Evolutionary conservation across 208 protist species (phyloP).

Genomic region (Trypanosomatidae sp.): DNA sequence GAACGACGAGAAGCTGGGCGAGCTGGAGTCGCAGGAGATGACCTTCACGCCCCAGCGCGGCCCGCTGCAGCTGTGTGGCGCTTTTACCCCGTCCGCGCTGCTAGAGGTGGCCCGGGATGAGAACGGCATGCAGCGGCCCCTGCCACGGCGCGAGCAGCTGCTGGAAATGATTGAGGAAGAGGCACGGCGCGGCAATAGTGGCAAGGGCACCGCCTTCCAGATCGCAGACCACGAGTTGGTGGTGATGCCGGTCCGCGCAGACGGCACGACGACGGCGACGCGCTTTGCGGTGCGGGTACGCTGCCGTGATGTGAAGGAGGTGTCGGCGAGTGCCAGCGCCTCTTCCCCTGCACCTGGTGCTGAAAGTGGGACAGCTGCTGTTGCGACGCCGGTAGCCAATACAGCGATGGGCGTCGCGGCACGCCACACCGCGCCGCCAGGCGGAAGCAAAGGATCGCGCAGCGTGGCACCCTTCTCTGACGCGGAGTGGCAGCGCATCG

Average conservation of each 20-base stretch:
- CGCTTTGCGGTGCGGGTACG: slow-evolving; percentile 59
- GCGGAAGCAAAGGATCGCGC: no score
- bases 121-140: slow-evolving; percentile 10
- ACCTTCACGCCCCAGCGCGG: slow-evolving; percentile 74
- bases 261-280: slow-evolving; percentile 8
- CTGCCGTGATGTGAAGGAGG: slow-evolving; percentile 17
- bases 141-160: slow-evolving; percentile 35
- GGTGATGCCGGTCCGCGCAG: slow-evolving; percentile 51
- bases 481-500: slow-evolving; percentile 43
- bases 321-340: no score
- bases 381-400: no score
- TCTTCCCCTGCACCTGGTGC: no score
- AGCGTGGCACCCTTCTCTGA: slow-evolving; percentile 4
- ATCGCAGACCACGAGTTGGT: slow-evolving; percentile 64
- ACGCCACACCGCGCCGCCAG: no score
- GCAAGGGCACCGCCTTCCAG: neutral
- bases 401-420: no score
- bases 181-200: slow-evolving; percentile 1
- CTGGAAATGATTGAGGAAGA: slow-evolving; percentile 29
- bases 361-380: no score
- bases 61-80: slow-evolving; percentile 64
- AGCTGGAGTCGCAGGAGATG: slow-evolving; percentile 63
- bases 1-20: slow-evolving; percentile 71
- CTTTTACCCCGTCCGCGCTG: slow-evolving; percentile 58
- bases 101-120: slow-evolving; percentile 33